A percentile compares a stretch with the other conserved stretches of the same genome.
Conservation (phyloP, 805 yeast species). For the Kazachstania psychrophila region DNA sequence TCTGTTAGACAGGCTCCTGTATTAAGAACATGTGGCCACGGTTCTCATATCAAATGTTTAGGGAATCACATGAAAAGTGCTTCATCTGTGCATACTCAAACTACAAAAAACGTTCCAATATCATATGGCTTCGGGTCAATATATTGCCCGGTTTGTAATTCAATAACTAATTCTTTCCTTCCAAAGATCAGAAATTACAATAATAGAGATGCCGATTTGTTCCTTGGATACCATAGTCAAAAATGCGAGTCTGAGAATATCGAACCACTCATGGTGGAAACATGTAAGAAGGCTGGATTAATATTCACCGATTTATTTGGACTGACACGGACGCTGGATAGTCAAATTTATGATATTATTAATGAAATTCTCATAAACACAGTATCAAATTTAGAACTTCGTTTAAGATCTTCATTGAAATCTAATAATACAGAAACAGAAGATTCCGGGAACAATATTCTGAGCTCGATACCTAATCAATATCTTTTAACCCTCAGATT, state of each 20-base stretch:
- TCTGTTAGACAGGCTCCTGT: slow-evolving; percentile 10
- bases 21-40: slow-evolving; percentile 75
- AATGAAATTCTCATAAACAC: slow-evolving; percentile 40
- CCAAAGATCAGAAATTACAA: slow-evolving; percentile 40
- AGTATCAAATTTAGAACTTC: slow-evolving; percentile 55
- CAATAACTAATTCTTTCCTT: slow-evolving; percentile 72
- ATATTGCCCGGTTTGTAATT: slow-evolving; percentile 84
- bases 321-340: no score
- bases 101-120: slow-evolving; percentile 77
- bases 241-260: background rate
- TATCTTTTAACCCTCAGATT: slow-evolving; percentile 50
- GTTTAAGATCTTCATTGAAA: slow-evolving; percentile 46
- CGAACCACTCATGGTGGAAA: slow-evolving; percentile 1
- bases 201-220: slow-evolving; percentile 4
- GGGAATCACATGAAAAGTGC: slow-evolving; percentile 51
- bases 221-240: slow-evolving; percentile 5
- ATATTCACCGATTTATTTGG: no score
- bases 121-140: slow-evolving; percentile 62
- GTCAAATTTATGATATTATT: slow-evolving; percentile 7
- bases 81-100: slow-evolving; percentile 51
- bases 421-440: slow-evolving; percentile 5
- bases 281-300: slow-evolving; percentile 15
- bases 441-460: background rate
- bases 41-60: slow-evolving; percentile 79
- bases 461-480: slow-evolving; percentile 38